Conservation (phyloP, 306 rosid genomes). For the peach (Prunus persica) region Prunus_persica_NCBIv2 NC_034009.1:27914001-27914500, state of each 20-base stretch:
- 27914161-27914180: too few relatives aligned
- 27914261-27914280: constrained; percentile 25
- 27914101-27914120: background rate
- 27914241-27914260: constrained; percentile 43
- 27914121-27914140: background rate
- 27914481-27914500: constrained; percentile 38
- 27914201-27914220: background rate
- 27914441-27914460: constrained; percentile 27
- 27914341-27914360: constrained; percentile 18
- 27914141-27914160: too few relatives aligned
- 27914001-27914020: background rate
- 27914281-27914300: constrained; percentile 30
- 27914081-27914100: background rate
- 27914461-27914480: constrained; percentile 50
- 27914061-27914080: background rate
- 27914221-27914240: constrained; percentile 8
- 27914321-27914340: constrained; percentile 34
- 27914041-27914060: background rate
- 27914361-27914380: background rate
- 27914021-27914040: background rate
- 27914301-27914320: constrained; percentile 34
- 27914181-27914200: background rate
- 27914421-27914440: constrained; percentile 28
- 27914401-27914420: constrained; percentile 40
- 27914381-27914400: constrained; percentile 23